Conservation (phyloP, 1,284 basidiomycete genomes). For the Leccinum pachyderme region DNA sequence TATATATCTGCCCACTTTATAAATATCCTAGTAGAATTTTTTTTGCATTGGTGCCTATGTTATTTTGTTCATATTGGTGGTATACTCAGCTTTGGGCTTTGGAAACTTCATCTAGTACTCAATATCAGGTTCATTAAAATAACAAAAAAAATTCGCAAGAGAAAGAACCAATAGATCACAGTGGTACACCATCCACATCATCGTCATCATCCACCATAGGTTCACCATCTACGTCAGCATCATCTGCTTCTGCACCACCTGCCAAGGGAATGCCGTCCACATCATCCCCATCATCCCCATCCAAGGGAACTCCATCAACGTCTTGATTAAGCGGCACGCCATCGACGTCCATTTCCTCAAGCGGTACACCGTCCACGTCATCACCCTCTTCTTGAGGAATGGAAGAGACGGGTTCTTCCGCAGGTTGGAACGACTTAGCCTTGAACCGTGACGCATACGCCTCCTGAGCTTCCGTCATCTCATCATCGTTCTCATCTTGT, state of each 20-base stretch:
- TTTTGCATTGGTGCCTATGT: neutral
- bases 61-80: neutral
- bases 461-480: slow-evolving; percentile 29
- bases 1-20: neutral
- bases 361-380: slow-evolving; percentile 37
- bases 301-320: slow-evolving; percentile 34
- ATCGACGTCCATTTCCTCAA: slow-evolving; percentile 41
- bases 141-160: neutral
- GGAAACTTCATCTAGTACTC: neutral
- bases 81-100: neutral
- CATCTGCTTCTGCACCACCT: slow-evolving; percentile 17
- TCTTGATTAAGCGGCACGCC: slow-evolving; percentile 45
- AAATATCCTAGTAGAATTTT: neutral
- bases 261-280: slow-evolving; percentile 35
- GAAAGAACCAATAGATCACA: slow-evolving; percentile 11
- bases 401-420: slow-evolving; percentile 40
- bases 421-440: slow-evolving; percentile 72
- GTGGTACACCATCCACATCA: slow-evolving; percentile 26
- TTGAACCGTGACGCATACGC: slow-evolving; percentile 69
- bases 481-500: slow-evolving; percentile 34
- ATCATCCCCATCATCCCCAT: slow-evolving; percentile 24
- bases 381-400: slow-evolving; percentile 38
- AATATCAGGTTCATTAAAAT: neutral
- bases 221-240: slow-evolving; percentile 29
- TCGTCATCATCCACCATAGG: slow-evolving; percentile 29